Evolutionary conservation across 768 basidiomycete species (phyloP), one percentile per base, ranked within the genome.

Genomic region (Clavulina sp.): DNA sequence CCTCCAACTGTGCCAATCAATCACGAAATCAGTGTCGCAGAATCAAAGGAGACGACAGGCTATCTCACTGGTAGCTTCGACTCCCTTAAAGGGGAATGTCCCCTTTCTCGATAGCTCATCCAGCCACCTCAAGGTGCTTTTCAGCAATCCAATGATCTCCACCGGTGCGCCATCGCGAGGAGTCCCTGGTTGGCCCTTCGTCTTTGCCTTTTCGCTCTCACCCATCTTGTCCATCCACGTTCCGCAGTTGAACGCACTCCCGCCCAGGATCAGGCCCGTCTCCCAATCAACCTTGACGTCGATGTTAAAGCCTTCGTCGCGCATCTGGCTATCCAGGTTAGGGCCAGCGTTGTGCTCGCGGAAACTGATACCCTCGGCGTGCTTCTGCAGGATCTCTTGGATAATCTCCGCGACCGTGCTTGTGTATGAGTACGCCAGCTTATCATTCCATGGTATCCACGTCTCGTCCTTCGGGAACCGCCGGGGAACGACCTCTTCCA

Each of bases 181-280:
- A 0, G 92, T 93, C 6, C 88, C 95, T n/a, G 95, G 95, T 29
- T 83, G 65, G 28, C 95, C 95, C 65, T 92, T 95, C 50, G 83
- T 96, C 1, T 89, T 87, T 3, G 95, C 93, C 59, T 78, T 85
- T 54, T 69, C 70, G 2, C 85, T 89, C 62, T 93, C 89, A 41
- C 95, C 95, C 88, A 92, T 92, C 73, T 93, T 93, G 69, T 93
- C 89, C 89, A 89, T 89, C 89, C 89, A 93, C 1, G 89, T 92
- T 7, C 89, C 89, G 62, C 89, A 92, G 59, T 93, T 93, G 60
- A 73, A 66, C 51, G 68, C 67, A 63, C 79, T 97, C 5, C 95
- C 95, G 26, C 95, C 95, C 54, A 77, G 71, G 57, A 93, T 77
- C 54, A 97, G 64, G 1, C 95, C 95, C 1, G 87, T 96, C 57